phyloP scores from a whole-genome alignment of 352 stramenopile genomes.

The Globisporangium sylvaticum region DNA sequence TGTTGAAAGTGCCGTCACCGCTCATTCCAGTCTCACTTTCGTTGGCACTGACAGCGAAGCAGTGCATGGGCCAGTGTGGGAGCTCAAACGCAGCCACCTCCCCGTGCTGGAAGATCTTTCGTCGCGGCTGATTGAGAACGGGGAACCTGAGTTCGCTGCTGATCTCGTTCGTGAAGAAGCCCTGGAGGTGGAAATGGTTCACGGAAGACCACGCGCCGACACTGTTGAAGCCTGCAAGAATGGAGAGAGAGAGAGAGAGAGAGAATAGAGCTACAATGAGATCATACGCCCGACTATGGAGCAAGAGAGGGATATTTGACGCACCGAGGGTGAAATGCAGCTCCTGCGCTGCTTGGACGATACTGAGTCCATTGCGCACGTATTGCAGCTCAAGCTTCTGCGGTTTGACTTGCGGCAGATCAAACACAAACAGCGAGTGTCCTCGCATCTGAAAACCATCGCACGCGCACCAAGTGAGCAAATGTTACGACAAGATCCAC shows the following conservation, averaged over 20 bases:
- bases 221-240: conserved; percentile 58
- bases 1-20: background rate
- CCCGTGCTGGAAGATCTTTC: conserved; percentile 23
- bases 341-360: conserved; percentile 22
- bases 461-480: background rate
- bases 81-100: conserved; percentile 17
- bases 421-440: conserved; percentile 55
- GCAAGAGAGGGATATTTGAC: background rate
- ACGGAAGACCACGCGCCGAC: conserved; percentile 73
- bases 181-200: conserved; percentile 74
- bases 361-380: conserved; percentile 20
- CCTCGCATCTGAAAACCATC: conserved; percentile 37
- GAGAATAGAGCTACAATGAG: background rate
- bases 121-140: conserved; percentile 29
- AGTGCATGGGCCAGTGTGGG: conserved; percentile 43
- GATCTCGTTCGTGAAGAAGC: conserved; percentile 41
- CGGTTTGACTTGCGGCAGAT: conserved; percentile 30
- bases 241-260: background rate
- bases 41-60: conserved; percentile 29
- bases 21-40: background rate
- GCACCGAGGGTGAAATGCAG: conserved; percentile 50
- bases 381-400: conserved; percentile 35
- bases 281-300: background rate
- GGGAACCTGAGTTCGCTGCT: conserved; percentile 27
- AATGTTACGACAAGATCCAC: background rate